These are phyloP conservation scores for Sherardia arvensis DNA, from an alignment of 257 asterid genomes.

Conservation along the genomic window DNA sequence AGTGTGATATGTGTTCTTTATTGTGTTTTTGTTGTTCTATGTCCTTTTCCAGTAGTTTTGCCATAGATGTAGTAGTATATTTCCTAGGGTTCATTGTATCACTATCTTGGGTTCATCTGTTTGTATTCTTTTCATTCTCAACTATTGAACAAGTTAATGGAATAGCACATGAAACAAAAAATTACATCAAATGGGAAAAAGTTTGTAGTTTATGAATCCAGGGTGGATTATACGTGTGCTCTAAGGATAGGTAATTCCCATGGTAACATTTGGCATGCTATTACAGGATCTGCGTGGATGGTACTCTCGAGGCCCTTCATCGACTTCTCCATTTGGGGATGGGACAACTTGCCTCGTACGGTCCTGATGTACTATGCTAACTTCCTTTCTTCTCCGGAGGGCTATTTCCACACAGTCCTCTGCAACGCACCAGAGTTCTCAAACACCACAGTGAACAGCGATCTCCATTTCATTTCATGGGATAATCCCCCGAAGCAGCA, in stretches of 20 bases:
- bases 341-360: slow-evolving; percentile 91
- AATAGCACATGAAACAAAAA: background rate
- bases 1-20: background rate
- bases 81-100: background rate
- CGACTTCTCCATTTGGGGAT: slow-evolving; percentile 95
- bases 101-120: background rate
- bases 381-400: slow-evolving; percentile 93
- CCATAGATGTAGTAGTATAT: background rate
- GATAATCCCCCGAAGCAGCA: slow-evolving; percentile 98
- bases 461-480: slow-evolving; percentile 92
- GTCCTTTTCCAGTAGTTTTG: background rate
- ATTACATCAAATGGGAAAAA: background rate
- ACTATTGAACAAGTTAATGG: background rate
- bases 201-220: background rate
- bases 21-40: background rate
- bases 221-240: background rate
- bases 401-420: slow-evolving; percentile 86
- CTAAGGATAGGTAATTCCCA: background rate
- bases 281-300: slow-evolving; percentile 99
- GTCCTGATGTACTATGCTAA: slow-evolving; percentile 93
- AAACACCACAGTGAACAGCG: slow-evolving; percentile 83
- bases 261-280: slow-evolving; percentile 5
- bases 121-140: background rate
- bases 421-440: slow-evolving; percentile 79
- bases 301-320: slow-evolving; percentile 78